Evolutionary conservation across 192 early-diverging fungal species (phyloP).

Genomic region (Geranomyces variabilis): DNA sequence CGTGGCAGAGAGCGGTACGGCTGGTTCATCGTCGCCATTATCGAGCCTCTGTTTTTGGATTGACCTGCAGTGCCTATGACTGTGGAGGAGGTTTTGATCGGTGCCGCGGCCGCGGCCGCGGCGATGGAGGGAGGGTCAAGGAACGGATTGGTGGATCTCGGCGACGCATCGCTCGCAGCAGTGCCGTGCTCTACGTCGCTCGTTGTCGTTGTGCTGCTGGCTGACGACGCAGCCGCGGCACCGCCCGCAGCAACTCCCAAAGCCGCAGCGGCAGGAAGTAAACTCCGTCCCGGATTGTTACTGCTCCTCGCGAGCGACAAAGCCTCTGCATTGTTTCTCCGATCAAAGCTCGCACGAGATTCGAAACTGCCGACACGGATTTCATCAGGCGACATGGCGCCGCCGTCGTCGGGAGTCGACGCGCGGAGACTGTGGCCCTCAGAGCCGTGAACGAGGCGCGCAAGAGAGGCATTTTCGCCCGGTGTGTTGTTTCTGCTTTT

Average conservation of each 20-base stretch:
- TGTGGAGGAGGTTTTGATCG: background rate
- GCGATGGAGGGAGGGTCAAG: background rate
- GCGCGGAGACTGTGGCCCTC: constrained; percentile 3
- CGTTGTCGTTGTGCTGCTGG: background rate
- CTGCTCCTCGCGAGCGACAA: background rate
- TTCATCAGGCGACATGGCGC: background rate
- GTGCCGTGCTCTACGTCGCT: too few relatives aligned
- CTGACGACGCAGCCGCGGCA: background rate
- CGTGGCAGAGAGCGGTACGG: background rate
- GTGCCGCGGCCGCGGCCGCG: background rate
- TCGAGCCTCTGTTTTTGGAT: constrained; percentile 4
- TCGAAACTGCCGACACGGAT: constrained; percentile 3
- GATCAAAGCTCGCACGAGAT: background rate
- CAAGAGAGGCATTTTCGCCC: background rate
- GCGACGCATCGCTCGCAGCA: background rate
- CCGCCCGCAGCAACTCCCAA: background rate
- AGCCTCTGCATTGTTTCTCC: background rate
- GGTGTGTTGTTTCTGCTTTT: background rate
- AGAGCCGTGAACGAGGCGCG: background rate
- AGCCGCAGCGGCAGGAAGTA: background rate
- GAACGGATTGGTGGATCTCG: background rate
- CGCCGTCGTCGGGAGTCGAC: background rate
- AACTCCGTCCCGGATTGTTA: background rate
- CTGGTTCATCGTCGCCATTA: background rate
- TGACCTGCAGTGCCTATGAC: background rate